phyloP scores from a whole-genome alignment of 2,329 filamentous ascomycete genomes.

The Sporothrix euskadiensis region DNA sequence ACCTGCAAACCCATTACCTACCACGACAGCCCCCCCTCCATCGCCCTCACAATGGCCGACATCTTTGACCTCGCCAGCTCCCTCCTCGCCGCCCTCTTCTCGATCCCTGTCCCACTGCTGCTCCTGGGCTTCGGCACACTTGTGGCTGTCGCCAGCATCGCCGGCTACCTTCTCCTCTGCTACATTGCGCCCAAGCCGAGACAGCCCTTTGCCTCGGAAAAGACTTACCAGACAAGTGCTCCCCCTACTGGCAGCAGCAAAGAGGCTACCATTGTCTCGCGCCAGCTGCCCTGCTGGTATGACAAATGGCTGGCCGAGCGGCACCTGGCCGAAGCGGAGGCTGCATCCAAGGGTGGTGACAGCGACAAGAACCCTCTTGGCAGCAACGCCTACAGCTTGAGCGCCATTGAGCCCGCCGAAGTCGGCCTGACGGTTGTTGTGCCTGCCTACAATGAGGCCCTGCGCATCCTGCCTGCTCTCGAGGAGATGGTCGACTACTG shows the following conservation, averaged over 20 bases:
- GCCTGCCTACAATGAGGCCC: conserved; percentile 92
- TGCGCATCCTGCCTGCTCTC: conserved; percentile 78
- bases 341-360: conserved; percentile 29
- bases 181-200: conserved; percentile 81
- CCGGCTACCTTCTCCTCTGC: conserved; percentile 65
- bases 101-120: conserved; percentile 28
- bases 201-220: conserved; percentile 72
- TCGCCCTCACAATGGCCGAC: conserved; percentile 25
- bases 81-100: conserved; percentile 15
- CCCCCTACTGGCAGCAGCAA: conserved; percentile 52
- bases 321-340: conserved; percentile 46
- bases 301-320: conserved; percentile 69
- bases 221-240: conserved; percentile 76
- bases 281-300: conserved; percentile 81
- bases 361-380: conserved; percentile 34
- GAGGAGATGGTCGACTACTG: conserved; percentile 89
- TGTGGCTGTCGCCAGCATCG: conserved; percentile 20
- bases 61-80: conserved; percentile 24
- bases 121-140: conserved; percentile 28
- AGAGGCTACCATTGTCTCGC: conserved; percentile 38
- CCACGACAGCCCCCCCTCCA: not conserved
- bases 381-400: conserved; percentile 49
- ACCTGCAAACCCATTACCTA: not conserved
- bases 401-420: conserved; percentile 70
- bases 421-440: conserved; percentile 90